Evolutionary conservation across 306 rosid genomes (phyloP), one percentile per base, ranked within the genome.

Genomic region (Glycyrrhiza uralensis): DNA sequence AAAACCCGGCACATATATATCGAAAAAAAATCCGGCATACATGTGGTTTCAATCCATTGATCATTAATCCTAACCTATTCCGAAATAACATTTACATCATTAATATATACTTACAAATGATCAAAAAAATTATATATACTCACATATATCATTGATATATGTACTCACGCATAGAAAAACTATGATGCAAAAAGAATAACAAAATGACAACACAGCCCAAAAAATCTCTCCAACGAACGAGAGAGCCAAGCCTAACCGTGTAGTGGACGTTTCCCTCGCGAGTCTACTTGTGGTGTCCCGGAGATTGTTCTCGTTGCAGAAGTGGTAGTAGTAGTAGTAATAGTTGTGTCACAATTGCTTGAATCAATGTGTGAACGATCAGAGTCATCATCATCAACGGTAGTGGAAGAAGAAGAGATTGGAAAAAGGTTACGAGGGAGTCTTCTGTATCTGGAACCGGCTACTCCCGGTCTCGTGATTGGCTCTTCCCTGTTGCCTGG

Each of bases 401-500:
- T 78, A 6, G 75, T 73, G 18, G 97, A 30, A 17, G 51, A 2
- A 46, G 76, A 77, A 15, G 92, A 45, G 11, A 12, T 19, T 10
- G 71, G 72, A 5, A 33, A 54, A 4, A 80, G 79, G 30, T 30
- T 28, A 51, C 77, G 86, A 20, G 77, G n/a, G 0, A 19, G 3
- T 77, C 90, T 85, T 82, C 89, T 78, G 30, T 84, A 89, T 35
- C 94, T 82, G 10, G 90, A 51, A 26, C 97, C 89, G 0, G 94
- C 87, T 6, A 83, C 3, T 29, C 87, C 96, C 0, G 98, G 98
- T 47, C 91, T 78, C 0, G 79, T n/a, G n/a, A n/a, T 85, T 45
- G 97, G 94, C 74, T 93, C 94, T 10, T 90, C 92, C 76, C 88
- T 75, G 62, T 82, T 76, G 36, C 85, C 78, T 0, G 89, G 84